These are phyloP conservation scores for Talaromyces verruculosus DNA, from an alignment of 2,329 filamentous ascomycete species.

Conservation along the genomic window DNA sequence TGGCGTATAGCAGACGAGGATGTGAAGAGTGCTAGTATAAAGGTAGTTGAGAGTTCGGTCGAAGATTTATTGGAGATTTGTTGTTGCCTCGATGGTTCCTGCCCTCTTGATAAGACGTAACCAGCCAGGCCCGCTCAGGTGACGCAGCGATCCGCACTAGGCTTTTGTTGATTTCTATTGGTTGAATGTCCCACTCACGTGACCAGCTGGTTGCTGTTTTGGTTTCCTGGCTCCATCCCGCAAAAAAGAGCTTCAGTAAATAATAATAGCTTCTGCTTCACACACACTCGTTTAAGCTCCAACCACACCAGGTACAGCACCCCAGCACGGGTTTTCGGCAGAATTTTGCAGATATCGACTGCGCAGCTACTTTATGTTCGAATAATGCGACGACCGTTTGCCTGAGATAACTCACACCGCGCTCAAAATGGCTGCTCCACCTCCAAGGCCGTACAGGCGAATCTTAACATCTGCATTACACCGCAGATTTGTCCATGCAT, in stretches of 20 bases:
- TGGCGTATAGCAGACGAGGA: constrained; percentile 40
- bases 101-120: constrained; percentile 17
- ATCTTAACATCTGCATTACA: constrained; percentile 88
- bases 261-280: constrained; percentile 16
- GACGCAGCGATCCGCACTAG: constrained; percentile 17
- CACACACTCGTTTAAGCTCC: constrained; percentile 8
- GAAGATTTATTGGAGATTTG: constrained; percentile 13
- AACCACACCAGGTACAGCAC: not conserved
- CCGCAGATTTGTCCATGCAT: constrained; percentile 78
- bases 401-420: constrained; percentile 7
- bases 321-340: not conserved
- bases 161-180: not conserved
- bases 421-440: constrained; percentile 38
- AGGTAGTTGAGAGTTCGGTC: not conserved
- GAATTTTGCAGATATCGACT: not conserved
- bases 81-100: constrained; percentile 22
- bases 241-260: constrained; percentile 20
- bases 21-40: not conserved
- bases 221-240: constrained; percentile 17
- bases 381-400: constrained; percentile 17
- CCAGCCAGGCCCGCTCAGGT: constrained; percentile 16
- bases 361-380: not conserved
- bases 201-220: constrained; percentile 23
- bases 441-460: constrained; percentile 68
- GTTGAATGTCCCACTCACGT: constrained; percentile 6